Conservation (phyloP, 306 rosid genomes). For the Lithocarpus polystachyus region DNA sequence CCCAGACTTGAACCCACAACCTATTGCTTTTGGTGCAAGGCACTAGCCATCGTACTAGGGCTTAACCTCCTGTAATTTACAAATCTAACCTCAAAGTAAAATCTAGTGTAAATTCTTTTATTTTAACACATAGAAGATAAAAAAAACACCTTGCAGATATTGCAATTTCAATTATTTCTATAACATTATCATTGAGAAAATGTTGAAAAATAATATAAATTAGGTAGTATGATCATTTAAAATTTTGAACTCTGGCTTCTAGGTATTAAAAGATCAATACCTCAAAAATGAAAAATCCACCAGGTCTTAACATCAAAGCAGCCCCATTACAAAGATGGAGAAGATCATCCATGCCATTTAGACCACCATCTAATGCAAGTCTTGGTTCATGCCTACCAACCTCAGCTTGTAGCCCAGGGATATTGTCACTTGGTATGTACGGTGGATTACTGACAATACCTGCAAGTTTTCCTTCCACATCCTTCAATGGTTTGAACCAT, state of each 20-base stretch:
- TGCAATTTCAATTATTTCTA: background rate
- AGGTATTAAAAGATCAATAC: slow-evolving; percentile 28
- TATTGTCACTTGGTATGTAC: slow-evolving; percentile 70
- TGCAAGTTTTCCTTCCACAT: slow-evolving; percentile 58
- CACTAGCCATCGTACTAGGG: too few species aligned
- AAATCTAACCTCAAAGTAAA: background rate
- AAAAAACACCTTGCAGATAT: background rate
- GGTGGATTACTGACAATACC: slow-evolving; percentile 91
- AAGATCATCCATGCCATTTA: slow-evolving; percentile 63
- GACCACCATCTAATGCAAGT: slow-evolving; percentile 79
- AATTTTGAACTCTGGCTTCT: background rate
- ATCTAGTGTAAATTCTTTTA: background rate
- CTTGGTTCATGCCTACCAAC: slow-evolving; percentile 82
- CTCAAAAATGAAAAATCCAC: slow-evolving; percentile 92
- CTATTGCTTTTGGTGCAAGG: too few species aligned
- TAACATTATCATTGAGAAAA: background rate
- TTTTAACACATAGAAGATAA: background rate
- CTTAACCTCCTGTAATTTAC: background rate
- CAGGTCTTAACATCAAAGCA: slow-evolving; percentile 64
- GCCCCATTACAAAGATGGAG: slow-evolving; percentile 78
- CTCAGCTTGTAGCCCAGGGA: slow-evolving; percentile 81
- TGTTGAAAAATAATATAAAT: background rate
- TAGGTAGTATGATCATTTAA: background rate
- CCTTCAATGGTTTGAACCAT: slow-evolving; percentile 80
- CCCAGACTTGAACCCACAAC: too few species aligned